Base-by-base conservation (phyloP, 768 basidiomycete genomes). In the Tulasnella sp. region DNA sequence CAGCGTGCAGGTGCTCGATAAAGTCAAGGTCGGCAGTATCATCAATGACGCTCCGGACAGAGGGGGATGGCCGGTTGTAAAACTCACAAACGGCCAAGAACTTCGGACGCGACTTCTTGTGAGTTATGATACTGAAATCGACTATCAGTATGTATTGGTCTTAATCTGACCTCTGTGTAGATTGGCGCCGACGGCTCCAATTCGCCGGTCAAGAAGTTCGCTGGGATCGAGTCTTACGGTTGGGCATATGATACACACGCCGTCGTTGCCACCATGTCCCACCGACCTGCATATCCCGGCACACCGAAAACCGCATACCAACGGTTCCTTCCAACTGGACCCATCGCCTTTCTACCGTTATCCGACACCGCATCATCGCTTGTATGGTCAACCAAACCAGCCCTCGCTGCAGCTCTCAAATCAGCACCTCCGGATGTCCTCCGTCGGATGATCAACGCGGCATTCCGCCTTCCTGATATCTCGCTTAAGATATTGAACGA, bases 171-270 rank as follows among this genome's bases (percentile, higher is more conserved):
- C 43, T 17, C 59, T 23, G 19, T 49, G 23, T 65, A 91, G 88
- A 82, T 98, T 32, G 95, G 96, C 17, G 95, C 96, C 3, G 96
- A 98, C 67, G 96, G 96, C 3, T 85, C 83, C 69, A 94, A 92
- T 67, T 97, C 94, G 0, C 93, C 94, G 10, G 96, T 98, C 23
- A 82, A 93, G 48, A 70, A 83, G 24, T 97, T 85, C 68, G 86
- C 93, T 0, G 76, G 82, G 24, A 96, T 97, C 63, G 75, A 84
- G 23, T 85, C 90, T 0, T 94, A 83, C 67, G 95, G 95, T 2
- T 96, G 94, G 86, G 77, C 84, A 0, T 99, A 99, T 70, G 80
- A 86, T 61, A 85, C 87, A 0, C 86, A 88, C 66, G 93, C 86
- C 7, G 78, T 98, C 43, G 96, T 99, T 34, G 89, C 89, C 3